These are phyloP conservation scores for Salix udensis DNA, from an alignment of 345 rosid species.

Conservation along the genomic window DNA sequence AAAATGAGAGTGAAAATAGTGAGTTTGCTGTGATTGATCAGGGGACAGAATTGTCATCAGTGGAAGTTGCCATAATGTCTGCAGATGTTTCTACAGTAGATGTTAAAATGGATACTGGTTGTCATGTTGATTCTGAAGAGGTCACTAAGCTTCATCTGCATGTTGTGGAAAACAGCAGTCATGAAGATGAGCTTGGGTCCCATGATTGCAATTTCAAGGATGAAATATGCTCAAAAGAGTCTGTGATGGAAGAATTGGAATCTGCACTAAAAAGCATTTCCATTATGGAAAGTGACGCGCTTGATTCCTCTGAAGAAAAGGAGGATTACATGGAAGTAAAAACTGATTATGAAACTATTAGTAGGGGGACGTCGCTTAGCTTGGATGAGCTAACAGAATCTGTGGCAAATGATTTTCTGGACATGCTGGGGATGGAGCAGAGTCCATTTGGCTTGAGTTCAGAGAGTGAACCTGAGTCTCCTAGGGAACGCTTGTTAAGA, in stretches of 20 bases:
- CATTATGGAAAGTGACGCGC: conserved; percentile 48
- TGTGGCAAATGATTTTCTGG: conserved; percentile 75
- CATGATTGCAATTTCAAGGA: conserved; percentile 27
- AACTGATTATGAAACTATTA: conserved; percentile 27
- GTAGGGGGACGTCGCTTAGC: conserved; percentile 39
- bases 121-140: conserved; percentile 32
- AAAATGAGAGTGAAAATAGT: conserved; percentile 36
- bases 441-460: conserved; percentile 66
- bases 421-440: conserved; percentile 74
- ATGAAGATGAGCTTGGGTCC: conserved; percentile 20
- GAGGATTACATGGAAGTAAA: conserved; percentile 35
- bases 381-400: conserved; percentile 55
- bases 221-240: conserved; percentile 52
- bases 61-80: conserved; percentile 23
- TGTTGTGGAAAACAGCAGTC: conserved; percentile 19
- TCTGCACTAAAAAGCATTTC: conserved; percentile 58
- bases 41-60: conserved; percentile 34
- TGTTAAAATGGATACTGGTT: conserved; percentile 26
- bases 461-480: conserved; percentile 91
- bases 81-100: conserved; percentile 23
- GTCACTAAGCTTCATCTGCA: conserved; percentile 26
- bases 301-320: conserved; percentile 51
- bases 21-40: conserved; percentile 40
- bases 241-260: conserved; percentile 70
- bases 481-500: conserved; percentile 81